Conservation (phyloP, 441 rosid genomes). For the Iberis amara region DNA sequence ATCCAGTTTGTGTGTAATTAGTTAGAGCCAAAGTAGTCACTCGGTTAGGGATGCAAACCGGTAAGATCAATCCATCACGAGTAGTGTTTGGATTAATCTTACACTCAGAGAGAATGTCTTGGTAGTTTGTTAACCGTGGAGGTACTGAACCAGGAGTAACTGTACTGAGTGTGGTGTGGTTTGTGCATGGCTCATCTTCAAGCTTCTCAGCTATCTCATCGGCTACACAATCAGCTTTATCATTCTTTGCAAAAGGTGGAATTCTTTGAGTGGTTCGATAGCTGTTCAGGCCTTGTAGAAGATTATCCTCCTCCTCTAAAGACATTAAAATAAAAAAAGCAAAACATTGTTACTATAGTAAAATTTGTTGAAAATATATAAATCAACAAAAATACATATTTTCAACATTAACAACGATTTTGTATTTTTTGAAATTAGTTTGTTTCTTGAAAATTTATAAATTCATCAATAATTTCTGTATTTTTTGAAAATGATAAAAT, state of each 20-base stretch:
- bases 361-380: too few species aligned
- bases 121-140: constrained; percentile 39
- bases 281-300: constrained; percentile 70
- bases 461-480: too few species aligned
- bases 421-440: too few species aligned
- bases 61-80: constrained; percentile 50
- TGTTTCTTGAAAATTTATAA: too few species aligned
- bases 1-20: constrained; percentile 53
- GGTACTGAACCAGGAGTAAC: constrained; percentile 27
- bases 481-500: too few species aligned
- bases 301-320: constrained; percentile 49
- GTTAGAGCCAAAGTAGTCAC: constrained; percentile 59
- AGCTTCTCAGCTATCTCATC: constrained; percentile 51
- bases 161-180: constrained; percentile 4
- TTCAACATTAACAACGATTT: too few species aligned
- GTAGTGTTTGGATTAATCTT: constrained; percentile 47
- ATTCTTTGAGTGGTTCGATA: constrained; percentile 47
- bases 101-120: constrained; percentile 45
- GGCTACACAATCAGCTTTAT: constrained; percentile 58
- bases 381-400: too few species aligned
- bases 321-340: too few species aligned
- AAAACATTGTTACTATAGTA: too few species aligned
- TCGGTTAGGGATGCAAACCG: constrained; percentile 52
- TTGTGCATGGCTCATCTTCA: constrained; percentile 46
- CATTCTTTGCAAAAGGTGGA: constrained; percentile 41